Evolutionary conservation across 164 flowering plant species (phyloP).

Genomic region (Kingdonia uniflora): DNA sequence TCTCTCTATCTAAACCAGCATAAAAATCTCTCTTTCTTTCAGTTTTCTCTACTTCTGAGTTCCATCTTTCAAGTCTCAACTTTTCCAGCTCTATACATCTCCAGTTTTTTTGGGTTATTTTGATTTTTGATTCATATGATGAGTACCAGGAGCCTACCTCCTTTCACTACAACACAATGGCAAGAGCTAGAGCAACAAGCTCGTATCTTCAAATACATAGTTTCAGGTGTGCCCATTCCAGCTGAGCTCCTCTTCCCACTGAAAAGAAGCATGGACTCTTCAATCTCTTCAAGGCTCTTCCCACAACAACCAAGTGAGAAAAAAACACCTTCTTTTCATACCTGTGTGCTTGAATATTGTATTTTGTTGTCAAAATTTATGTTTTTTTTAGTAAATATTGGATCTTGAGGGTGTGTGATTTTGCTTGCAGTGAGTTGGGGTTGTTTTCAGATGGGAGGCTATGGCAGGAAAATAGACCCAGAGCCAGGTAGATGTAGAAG

Average conservation of each 20-base stretch:
- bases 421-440: slow-evolving; percentile 67
- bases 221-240: slow-evolving; percentile 61
- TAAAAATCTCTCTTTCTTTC: not conserved
- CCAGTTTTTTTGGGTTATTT: too few relatives aligned
- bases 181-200: slow-evolving; percentile 88
- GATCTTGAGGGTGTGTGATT: slow-evolving; percentile 9
- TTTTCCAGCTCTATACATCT: too few relatives aligned
- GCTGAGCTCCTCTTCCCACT: slow-evolving; percentile 63
- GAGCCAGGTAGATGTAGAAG: slow-evolving; percentile 91
- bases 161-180: slow-evolving; percentile 69
- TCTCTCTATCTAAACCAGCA: not conserved
- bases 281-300: slow-evolving; percentile 32
- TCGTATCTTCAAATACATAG: slow-evolving; percentile 64
- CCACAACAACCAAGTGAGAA: slow-evolving; percentile 41
- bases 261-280: slow-evolving; percentile 37
- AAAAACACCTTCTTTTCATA: not conserved
- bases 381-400: too few relatives aligned
- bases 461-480: slow-evolving; percentile 71
- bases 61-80: not conserved
- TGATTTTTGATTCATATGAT: slow-evolving; percentile 9
- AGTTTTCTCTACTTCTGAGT: not conserved
- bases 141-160: slow-evolving; percentile 37
- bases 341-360: not conserved
- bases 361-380: not conserved
- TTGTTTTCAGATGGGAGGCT: slow-evolving; percentile 57